These are phyloP conservation scores for Neonectria faginata DNA, from an alignment of 2,329 filamentous ascomycete genomes.

Conservation along the genomic window DNA sequence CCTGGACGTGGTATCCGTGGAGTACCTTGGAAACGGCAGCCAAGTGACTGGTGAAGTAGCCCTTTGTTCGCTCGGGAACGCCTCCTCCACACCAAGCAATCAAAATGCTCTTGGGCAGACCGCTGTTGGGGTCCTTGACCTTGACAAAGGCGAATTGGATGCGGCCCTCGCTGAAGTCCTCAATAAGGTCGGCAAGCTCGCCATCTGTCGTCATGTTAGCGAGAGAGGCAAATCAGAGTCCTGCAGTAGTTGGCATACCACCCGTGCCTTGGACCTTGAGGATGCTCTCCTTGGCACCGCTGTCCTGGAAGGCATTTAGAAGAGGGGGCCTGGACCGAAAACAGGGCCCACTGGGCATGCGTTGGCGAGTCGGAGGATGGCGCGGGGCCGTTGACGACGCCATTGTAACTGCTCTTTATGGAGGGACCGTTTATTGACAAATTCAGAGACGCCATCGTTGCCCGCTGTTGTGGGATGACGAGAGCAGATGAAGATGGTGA, in stretches of 20 bases:
- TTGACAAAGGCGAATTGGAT: slow-evolving; percentile 98
- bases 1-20: slow-evolving; percentile 97
- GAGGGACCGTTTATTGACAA: slow-evolving; percentile 82
- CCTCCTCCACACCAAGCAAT: slow-evolving; percentile 98
- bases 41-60: slow-evolving; percentile 96
- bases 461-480: slow-evolving; percentile 32
- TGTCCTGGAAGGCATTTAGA: slow-evolving; percentile 91
- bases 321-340: slow-evolving; percentile 94
- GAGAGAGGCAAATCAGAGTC: slow-evolving; percentile 6
- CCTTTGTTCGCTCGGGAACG: slow-evolving; percentile 97
- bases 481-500: slow-evolving; percentile 40
- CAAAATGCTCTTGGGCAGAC: slow-evolving; percentile 89
- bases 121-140: slow-evolving; percentile 93
- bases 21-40: slow-evolving; percentile 90
- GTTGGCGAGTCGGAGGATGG: slow-evolving; percentile 76
- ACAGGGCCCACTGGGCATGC: slow-evolving; percentile 92
- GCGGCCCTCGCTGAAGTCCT: slow-evolving; percentile 96
- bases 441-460: slow-evolving; percentile 81
- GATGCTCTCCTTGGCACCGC: slow-evolving; percentile 88
- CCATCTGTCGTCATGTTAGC: slow-evolving; percentile 72
- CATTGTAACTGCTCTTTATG: slow-evolving; percentile 83
- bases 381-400: slow-evolving; percentile 65
- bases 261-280: slow-evolving; percentile 94
- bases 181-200: slow-evolving; percentile 87
- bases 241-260: slow-evolving; percentile 62